Evolutionary conservation across 345 rosid genomes (phyloP).

Genomic region (Mallotus nudiflorus): DNA sequence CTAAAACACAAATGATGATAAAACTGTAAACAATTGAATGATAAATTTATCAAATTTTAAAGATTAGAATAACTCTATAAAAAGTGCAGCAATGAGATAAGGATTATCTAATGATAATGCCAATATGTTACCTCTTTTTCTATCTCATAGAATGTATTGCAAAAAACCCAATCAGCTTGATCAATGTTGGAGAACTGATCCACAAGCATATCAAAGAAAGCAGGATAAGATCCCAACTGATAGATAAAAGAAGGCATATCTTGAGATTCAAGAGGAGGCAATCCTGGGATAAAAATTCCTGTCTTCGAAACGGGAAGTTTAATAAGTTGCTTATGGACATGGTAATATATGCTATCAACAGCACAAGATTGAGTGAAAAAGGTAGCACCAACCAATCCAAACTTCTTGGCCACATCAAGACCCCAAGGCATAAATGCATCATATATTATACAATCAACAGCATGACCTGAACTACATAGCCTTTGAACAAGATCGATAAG

Average conservation of each 20-base stretch:
- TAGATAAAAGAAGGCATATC: conserved; percentile 35
- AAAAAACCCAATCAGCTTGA: conserved; percentile 30
- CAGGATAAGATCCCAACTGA: conserved; percentile 28
- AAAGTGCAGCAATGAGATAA: too few relatives aligned
- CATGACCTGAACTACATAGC: background rate
- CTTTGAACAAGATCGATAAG: conserved; percentile 6
- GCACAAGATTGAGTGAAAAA: conserved; percentile 44
- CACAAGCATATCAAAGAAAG: conserved; percentile 10
- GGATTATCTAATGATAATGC: too few relatives aligned
- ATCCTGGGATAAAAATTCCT: conserved; percentile 22
- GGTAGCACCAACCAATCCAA: conserved; percentile 17
- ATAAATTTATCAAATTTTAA: too few relatives aligned
- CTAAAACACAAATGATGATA: too few relatives aligned
- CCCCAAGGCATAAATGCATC: conserved; percentile 28
- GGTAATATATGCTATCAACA: conserved; percentile 33
- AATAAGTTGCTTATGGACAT: conserved; percentile 19
- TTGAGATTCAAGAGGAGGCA: conserved; percentile 23
- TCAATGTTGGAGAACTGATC: conserved; percentile 35
- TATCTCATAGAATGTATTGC: conserved; percentile 27
- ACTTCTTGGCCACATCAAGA: conserved; percentile 32
- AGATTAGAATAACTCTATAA: too few relatives aligned
- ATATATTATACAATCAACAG: conserved; percentile 23
- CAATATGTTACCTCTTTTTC: conserved; percentile 35
- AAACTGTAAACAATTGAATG: too few relatives aligned
- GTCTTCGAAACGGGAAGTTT: conserved; percentile 18